A percentile compares a stretch with the other conserved stretches of the same genome.
Conservation (phyloP, 805 yeast genomes). For the Pichia sporocuriosa region DNA sequence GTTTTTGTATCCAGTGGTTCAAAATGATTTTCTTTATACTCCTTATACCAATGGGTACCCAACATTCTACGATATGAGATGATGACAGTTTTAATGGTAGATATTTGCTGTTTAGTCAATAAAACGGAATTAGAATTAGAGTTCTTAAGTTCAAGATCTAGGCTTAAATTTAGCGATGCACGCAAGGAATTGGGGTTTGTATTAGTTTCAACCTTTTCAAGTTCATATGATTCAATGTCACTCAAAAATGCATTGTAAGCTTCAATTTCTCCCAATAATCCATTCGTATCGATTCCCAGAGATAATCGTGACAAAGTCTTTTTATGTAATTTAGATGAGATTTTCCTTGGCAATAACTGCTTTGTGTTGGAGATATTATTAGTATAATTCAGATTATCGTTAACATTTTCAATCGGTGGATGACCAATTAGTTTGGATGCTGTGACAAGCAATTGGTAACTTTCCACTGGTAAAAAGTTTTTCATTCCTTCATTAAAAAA, state of each 20-base stretch:
- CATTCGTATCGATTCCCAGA: constrained; percentile 14
- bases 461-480: constrained; percentile 55
- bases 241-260: constrained; percentile 28
- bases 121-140: constrained; percentile 18
- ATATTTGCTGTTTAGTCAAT: constrained; percentile 33
- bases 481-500: constrained; percentile 75
- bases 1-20: constrained; percentile 30
- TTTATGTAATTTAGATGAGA: constrained; percentile 31
- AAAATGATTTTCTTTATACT: constrained; percentile 11
- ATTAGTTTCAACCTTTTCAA: constrained; percentile 19
- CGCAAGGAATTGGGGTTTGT: constrained; percentile 11
- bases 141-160: constrained; percentile 25
- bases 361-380: constrained; percentile 29
- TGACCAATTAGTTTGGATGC: constrained; percentile 54
- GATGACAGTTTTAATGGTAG: constrained; percentile 43
- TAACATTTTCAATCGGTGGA: constrained; percentile 41
- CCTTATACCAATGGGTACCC: constrained; percentile 38
- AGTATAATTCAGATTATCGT: constrained; percentile 28
- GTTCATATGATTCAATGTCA: constrained; percentile 29
- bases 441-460: constrained; percentile 52
- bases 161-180: constrained; percentile 22
- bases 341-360: constrained; percentile 51
- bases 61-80: constrained; percentile 48
- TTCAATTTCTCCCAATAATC: constrained; percentile 24
- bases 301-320: constrained; percentile 26